These are phyloP conservation scores for Proliferodiscus dingleyae DNA, from an alignment of 2,329 filamentous ascomycete genomes.

Conservation along the genomic window DNA sequence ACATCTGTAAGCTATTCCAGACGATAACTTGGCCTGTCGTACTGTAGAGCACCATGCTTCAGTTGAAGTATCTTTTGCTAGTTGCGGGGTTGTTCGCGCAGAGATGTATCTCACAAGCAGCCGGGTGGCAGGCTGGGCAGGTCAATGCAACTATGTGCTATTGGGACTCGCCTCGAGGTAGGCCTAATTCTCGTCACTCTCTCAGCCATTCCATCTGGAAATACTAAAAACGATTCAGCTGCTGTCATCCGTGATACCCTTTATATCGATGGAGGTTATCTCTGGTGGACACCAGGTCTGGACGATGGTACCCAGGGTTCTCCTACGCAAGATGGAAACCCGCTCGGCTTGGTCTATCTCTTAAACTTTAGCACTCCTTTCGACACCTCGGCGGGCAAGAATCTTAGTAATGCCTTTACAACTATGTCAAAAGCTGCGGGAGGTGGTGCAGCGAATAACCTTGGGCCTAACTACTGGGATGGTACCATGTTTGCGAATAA, in stretches of 20 bases:
- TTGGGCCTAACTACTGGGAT: slow-evolving; percentile 53
- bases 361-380: slow-evolving; percentile 57
- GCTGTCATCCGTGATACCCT: slow-evolving; percentile 56
- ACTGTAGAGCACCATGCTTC: slow-evolving; percentile 16
- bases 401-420: slow-evolving; percentile 48
- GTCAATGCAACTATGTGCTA: slow-evolving; percentile 55
- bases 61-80: slow-evolving; percentile 11
- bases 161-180: slow-evolving; percentile 44
- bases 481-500: slow-evolving; percentile 64
- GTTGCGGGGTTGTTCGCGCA: slow-evolving; percentile 21
- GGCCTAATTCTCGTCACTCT: no score
- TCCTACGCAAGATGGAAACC: slow-evolving; percentile 39
- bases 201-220: no score
- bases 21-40: background rate
- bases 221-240: slow-evolving; percentile 37
- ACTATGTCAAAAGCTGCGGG: slow-evolving; percentile 42
- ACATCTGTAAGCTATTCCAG: slow-evolving; percentile 3
- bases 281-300: slow-evolving; percentile 49
- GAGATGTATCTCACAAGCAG: slow-evolving; percentile 37
- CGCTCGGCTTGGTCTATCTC: slow-evolving; percentile 47
- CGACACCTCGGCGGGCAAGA: slow-evolving; percentile 39
- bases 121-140: slow-evolving; percentile 47
- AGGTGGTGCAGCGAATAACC: slow-evolving; percentile 43
- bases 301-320: slow-evolving; percentile 37
- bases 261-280: slow-evolving; percentile 59